These are phyloP conservation scores for Friedmanniomyces simplex DNA, from an alignment of 495 filamentous ascomycete genomes.

Conservation along the genomic window DNA sequence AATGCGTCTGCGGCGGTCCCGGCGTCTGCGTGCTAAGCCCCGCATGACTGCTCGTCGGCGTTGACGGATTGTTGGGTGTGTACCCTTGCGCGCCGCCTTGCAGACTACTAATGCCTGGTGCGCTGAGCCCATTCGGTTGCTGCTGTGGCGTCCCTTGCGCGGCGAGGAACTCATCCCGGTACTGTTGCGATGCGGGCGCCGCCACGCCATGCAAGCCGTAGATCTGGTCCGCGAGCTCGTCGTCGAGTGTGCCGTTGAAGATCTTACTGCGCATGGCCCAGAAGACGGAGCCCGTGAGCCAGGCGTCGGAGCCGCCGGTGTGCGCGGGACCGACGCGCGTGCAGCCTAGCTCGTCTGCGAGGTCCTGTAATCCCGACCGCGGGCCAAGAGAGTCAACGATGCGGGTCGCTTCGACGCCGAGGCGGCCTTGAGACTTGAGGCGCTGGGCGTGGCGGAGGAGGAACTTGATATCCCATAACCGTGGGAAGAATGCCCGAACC, in stretches of 20 bases:
- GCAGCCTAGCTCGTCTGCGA: slow-evolving; percentile 84
- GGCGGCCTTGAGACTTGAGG: slow-evolving; percentile 31
- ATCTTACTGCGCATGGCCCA: slow-evolving; percentile 46
- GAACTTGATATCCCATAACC: slow-evolving; percentile 91
- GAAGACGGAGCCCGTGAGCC: slow-evolving; percentile 61
- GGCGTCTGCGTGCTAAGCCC: slow-evolving; percentile 24
- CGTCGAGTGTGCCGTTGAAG: slow-evolving; percentile 77
- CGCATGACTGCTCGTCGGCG: slow-evolving; percentile 29
- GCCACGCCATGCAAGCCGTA: slow-evolving; percentile 72
- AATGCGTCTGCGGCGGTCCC: slow-evolving; percentile 6
- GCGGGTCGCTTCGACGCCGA: slow-evolving; percentile 50
- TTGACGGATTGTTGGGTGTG: slow-evolving; percentile 23
- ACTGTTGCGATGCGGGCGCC: slow-evolving; percentile 37
- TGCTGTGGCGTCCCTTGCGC: slow-evolving; percentile 21
- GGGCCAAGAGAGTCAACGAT: slow-evolving; percentile 69
- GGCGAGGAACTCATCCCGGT: slow-evolving; percentile 29
- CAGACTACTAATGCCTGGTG: neutral
- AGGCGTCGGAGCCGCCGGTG: slow-evolving; percentile 81
- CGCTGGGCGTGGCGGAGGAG: slow-evolving; percentile 79
- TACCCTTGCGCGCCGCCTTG: slow-evolving; percentile 16
- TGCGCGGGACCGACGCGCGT: slow-evolving; percentile 78
- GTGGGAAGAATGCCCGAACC: slow-evolving; percentile 84
- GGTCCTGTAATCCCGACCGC: slow-evolving; percentile 82
- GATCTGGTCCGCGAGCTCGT: slow-evolving; percentile 82
- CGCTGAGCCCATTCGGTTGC: slow-evolving; percentile 6